Evolutionary conservation across 2,329 filamentous ascomycete species (phyloP).

Genomic region (Chrysosporium queenslandicum): DNA sequence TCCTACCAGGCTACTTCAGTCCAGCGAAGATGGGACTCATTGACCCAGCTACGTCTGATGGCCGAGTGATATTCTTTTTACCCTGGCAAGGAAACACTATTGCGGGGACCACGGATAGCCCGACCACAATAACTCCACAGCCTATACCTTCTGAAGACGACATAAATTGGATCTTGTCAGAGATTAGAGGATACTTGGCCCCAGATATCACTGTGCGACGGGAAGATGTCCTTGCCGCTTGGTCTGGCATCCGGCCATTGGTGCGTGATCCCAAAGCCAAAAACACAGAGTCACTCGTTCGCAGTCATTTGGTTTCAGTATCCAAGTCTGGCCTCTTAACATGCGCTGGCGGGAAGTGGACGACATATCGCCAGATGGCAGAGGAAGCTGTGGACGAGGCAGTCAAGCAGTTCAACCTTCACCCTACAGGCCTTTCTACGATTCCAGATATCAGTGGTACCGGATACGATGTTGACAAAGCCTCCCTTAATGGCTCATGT

Average conservation of each 20-base stretch:
- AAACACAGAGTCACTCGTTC: constrained; percentile 78
- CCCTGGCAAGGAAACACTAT: constrained; percentile 92
- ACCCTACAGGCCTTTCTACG: constrained; percentile 47
- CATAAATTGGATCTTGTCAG: constrained; percentile 77
- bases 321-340: constrained; percentile 73
- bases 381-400: constrained; percentile 80
- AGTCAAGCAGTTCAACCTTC: constrained; percentile 56
- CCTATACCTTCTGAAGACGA: constrained; percentile 72
- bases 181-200: constrained; percentile 71
- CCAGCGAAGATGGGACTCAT: constrained; percentile 79
- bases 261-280: constrained; percentile 77
- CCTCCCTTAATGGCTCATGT: constrained; percentile 61
- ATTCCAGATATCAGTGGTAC: constrained; percentile 61
- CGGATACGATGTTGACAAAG: constrained; percentile 59
- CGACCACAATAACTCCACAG: constrained; percentile 60
- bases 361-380: constrained; percentile 86
- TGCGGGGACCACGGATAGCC: constrained; percentile 75
- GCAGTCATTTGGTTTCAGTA: constrained; percentile 72
- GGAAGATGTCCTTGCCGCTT: constrained; percentile 78
- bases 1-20: constrained; percentile 78
- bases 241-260: constrained; percentile 77
- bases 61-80: constrained; percentile 84
- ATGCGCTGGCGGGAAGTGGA: constrained; percentile 85
- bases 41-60: constrained; percentile 76
- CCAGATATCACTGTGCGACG: constrained; percentile 77